A percentile compares a stretch with the other conserved stretches of the same genome.
These are phyloP conservation scores for Aspergillus affinis DNA, from an alignment of 495 filamentous ascomycete species.

Conservation along the genomic window DNA sequence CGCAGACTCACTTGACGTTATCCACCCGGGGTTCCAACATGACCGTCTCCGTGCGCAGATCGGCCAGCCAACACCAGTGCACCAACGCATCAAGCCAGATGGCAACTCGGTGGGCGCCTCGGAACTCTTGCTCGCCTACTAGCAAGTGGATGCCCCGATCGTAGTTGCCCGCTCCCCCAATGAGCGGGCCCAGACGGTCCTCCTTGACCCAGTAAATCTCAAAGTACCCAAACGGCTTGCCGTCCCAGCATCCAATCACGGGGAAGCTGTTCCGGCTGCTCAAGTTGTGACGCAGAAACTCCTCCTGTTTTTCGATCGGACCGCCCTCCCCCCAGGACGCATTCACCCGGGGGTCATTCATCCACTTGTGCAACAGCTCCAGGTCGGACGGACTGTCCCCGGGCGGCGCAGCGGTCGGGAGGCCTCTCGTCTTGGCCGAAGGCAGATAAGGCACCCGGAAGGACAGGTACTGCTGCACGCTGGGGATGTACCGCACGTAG, in stretches of 20 bases:
- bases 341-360: constrained; percentile 81
- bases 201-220: constrained; percentile 99
- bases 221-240: constrained; percentile 94
- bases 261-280: constrained; percentile 77
- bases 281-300: constrained; percentile 66
- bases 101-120: constrained; percentile 70
- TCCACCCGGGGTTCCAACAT: constrained; percentile 89
- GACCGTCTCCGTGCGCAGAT: constrained; percentile 78
- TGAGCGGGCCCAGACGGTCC: constrained; percentile 67
- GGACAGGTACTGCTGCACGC: constrained; percentile 78
- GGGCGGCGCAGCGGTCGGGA: constrained; percentile 12
- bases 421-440: constrained; percentile 21
- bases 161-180: constrained; percentile 70
- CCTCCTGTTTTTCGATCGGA: constrained; percentile 60
- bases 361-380: constrained; percentile 83
- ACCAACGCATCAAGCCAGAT: constrained; percentile 83
- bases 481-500: constrained; percentile 84
- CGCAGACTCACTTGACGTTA: constrained; percentile 73
- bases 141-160: constrained; percentile 87
- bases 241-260: constrained; percentile 90
- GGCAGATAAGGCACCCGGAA: constrained; percentile 69
- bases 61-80: constrained; percentile 78
- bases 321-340: constrained; percentile 77
- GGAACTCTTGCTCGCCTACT: constrained; percentile 89
- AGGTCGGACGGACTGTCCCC: constrained; percentile 53